These are phyloP conservation scores for Phytopythium litorale DNA, from an alignment of 352 stramenopile species.

Conservation along the genomic window DNA sequence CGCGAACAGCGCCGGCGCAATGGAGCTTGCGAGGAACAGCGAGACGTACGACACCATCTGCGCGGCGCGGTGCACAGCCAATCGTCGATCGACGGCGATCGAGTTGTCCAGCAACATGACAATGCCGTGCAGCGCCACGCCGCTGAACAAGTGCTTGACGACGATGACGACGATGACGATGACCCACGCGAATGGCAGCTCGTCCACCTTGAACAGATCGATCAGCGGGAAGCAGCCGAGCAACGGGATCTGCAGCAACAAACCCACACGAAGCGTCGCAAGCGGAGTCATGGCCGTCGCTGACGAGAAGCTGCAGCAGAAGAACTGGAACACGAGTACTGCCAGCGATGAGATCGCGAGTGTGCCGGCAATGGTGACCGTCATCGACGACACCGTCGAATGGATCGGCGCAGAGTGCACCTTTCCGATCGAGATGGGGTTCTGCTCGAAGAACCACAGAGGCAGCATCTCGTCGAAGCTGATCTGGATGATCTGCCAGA, in stretches of 20 bases:
- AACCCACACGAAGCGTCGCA: conserved; percentile 63
- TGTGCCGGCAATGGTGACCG: conserved; percentile 48
- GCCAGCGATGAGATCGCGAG: conserved; percentile 46
- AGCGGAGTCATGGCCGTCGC: conserved; percentile 73
- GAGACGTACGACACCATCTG: conserved; percentile 58
- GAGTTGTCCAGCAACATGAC: conserved; percentile 77
- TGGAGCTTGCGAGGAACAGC: conserved; percentile 48
- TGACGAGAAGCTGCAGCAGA: conserved; percentile 46
- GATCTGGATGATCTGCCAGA: conserved; percentile 67
- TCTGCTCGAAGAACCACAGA: conserved; percentile 78
- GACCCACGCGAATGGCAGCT: conserved; percentile 53
- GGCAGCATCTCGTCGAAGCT: conserved; percentile 80
- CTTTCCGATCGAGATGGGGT: conserved; percentile 34
- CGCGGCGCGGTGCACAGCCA: conserved; percentile 63
- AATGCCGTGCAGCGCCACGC: conserved; percentile 60
- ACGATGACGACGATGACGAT: conserved; percentile 57
- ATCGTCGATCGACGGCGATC: conserved; percentile 61
- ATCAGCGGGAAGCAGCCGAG: conserved; percentile 68
- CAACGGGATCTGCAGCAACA: conserved; percentile 76
- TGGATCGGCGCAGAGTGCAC: conserved; percentile 34
- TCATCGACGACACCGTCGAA: conserved; percentile 50
- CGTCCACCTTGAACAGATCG: conserved; percentile 65
- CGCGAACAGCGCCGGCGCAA: conserved; percentile 57
- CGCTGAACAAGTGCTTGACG: conserved; percentile 57
- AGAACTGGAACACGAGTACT: conserved; percentile 49